Percentiles rank a stretch among this genome's conserved stretches.
Conservation (phyloP, 345 rosid species). For the Anacardium occidentale region DNA sequence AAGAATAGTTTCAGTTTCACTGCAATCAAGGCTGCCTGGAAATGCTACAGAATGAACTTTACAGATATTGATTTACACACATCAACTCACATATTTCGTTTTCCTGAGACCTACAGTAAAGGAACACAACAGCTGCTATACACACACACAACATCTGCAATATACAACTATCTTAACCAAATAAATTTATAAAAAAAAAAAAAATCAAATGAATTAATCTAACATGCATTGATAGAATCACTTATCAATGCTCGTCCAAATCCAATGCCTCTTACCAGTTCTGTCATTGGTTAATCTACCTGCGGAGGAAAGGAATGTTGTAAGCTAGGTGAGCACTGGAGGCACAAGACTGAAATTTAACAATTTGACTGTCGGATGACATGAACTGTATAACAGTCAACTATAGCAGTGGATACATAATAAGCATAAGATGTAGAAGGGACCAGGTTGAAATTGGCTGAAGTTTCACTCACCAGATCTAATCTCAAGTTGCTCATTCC, state of each 20-base stretch:
- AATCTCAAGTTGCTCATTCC: conserved; percentile 33
- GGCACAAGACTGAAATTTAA: background rate
- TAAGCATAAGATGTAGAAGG: background rate
- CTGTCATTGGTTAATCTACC: conserved; percentile 16
- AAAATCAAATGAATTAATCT: conserved; percentile 22
- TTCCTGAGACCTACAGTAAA: conserved; percentile 3
- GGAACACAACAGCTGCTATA: conserved; percentile 1
- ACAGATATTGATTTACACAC: background rate
- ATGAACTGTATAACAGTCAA: background rate
- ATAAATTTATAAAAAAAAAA: background rate
- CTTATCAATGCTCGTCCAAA: background rate
- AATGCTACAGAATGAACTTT: background rate
- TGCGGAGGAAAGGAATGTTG: conserved; percentile 21
- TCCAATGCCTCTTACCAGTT: conserved; percentile 10
- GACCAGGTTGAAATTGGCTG: background rate
- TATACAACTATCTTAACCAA: conserved; percentile 17
- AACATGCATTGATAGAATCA: background rate
- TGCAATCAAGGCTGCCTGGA: background rate
- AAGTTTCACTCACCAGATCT: conserved; percentile 35
- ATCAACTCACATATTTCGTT: background rate
- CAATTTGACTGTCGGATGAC: background rate
- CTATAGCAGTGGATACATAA: background rate
- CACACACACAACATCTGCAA: conserved; percentile 18
- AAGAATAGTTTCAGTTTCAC: background rate
- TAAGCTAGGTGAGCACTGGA: background rate